Evolutionary conservation across 176 grass and related monocot species (phyloP).

Genomic region (Carex parvula): DNA sequence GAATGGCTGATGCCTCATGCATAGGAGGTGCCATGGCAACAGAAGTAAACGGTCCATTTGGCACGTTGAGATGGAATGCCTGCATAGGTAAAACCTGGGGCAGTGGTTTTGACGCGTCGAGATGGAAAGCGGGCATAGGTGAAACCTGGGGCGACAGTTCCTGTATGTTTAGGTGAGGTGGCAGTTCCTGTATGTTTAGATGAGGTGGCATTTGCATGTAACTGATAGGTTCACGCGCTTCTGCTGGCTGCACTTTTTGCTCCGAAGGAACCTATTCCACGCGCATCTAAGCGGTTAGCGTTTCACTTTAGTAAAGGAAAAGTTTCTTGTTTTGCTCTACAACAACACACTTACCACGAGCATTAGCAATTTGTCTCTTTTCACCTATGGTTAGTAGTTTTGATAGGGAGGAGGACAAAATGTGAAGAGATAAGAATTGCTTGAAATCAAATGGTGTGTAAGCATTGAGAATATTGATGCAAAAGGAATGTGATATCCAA

Average conservation of each 20-base stretch:
- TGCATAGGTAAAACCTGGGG: background rate
- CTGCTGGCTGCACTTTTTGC: constrained; percentile 26
- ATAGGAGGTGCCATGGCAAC: constrained; percentile 36
- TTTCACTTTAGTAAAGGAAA: constrained; percentile 14
- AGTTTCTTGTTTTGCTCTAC: constrained; percentile 1
- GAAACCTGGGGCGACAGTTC: constrained; percentile 23
- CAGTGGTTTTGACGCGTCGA: constrained; percentile 26
- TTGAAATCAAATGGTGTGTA: background rate
- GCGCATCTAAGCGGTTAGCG: background rate
- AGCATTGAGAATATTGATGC: too few relatives aligned
- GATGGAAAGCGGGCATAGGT: constrained; percentile 33
- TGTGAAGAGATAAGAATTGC: constrained; percentile 1
- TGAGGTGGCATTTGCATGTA: constrained; percentile 13
- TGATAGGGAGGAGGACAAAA: constrained; percentile 21
- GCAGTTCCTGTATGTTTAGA: constrained; percentile 42
- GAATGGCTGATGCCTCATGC: constrained; percentile 36
- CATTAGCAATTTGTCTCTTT: constrained; percentile 8
- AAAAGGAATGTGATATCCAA: too few relatives aligned
- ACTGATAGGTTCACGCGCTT: constrained; percentile 31
- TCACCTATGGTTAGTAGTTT: background rate
- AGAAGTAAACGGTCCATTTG: constrained; percentile 33
- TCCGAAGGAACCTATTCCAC: constrained; percentile 26
- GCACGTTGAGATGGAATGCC: constrained; percentile 43
- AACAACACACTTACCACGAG: background rate
- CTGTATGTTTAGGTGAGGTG: constrained; percentile 34